A percentile compares a stretch with the other conserved stretches of the same genome.
Conservation (phyloP, 306 rosid species). For the Sindora glabra region DNA sequence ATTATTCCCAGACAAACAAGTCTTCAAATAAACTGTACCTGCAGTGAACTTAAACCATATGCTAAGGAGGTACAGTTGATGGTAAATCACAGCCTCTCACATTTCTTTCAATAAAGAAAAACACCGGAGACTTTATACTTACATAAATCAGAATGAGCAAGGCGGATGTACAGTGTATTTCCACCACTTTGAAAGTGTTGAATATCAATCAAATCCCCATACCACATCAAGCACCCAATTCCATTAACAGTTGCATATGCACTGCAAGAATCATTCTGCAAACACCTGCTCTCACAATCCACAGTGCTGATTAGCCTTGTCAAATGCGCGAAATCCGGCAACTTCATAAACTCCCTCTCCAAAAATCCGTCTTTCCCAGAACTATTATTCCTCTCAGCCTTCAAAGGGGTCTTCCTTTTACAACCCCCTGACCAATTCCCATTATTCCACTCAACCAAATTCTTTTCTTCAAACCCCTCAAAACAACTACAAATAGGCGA, state of each 20-base stretch:
- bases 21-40: no score
- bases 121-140: not conserved
- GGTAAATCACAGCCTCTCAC: no score
- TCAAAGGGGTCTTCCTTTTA: slow-evolving; percentile 10
- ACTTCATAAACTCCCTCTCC: slow-evolving; percentile 17
- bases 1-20: no score
- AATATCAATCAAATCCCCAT: not conserved
- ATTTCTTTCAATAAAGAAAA: not conserved
- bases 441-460: slow-evolving; percentile 15
- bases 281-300: slow-evolving; percentile 12
- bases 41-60: no score
- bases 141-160: slow-evolving; percentile 21
- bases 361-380: slow-evolving; percentile 26
- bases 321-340: slow-evolving; percentile 24
- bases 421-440: slow-evolving; percentile 22
- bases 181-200: slow-evolving; percentile 11
- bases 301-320: not conserved
- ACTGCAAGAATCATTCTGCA: slow-evolving; percentile 19
- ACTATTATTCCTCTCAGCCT: slow-evolving; percentile 16
- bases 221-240: slow-evolving; percentile 30
- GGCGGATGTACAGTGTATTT: slow-evolving; percentile 17
- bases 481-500: slow-evolving; percentile 35
- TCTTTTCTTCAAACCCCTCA: slow-evolving; percentile 30
- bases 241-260: slow-evolving; percentile 5
- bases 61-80: not conserved